Conservation (phyloP, 1,284 basidiomycete genomes). For the Grifola frondosa region DNA sequence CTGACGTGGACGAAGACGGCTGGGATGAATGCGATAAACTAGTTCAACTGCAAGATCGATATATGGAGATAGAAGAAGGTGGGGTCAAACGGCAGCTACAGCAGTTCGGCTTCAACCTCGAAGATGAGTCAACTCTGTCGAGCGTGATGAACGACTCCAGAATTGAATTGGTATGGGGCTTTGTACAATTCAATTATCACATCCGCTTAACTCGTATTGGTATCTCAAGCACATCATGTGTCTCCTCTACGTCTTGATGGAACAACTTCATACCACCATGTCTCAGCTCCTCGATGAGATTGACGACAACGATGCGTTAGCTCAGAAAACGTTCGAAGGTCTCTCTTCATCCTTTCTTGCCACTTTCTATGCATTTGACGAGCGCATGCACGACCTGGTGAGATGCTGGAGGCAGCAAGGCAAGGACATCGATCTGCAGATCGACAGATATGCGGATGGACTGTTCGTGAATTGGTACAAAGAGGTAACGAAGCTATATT, state of each 20-base stretch:
- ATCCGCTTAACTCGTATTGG: background rate
- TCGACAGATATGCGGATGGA: constrained; percentile 15
- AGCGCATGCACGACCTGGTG: constrained; percentile 14
- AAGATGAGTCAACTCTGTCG: constrained; percentile 5
- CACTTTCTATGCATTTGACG: constrained; percentile 11
- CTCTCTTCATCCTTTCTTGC: constrained; percentile 11
- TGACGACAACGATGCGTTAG: background rate
- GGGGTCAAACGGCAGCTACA: constrained; percentile 4
- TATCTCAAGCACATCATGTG: constrained; percentile 13
- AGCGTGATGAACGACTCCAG: constrained; percentile 6
- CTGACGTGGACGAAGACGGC: constrained; percentile 14
- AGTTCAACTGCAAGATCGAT: constrained; percentile 12
- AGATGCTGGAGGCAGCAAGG: constrained; percentile 15
- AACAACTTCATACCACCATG: background rate
- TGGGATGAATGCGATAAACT: constrained; percentile 2
- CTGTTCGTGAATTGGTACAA: constrained; percentile 11
- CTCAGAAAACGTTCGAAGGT: constrained; percentile 13
- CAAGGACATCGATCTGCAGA: constrained; percentile 12
- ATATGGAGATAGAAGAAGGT: background rate
- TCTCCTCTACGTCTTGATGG: constrained; percentile 5
- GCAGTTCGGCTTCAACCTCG: constrained; percentile 7
- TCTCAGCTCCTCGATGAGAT: background rate
- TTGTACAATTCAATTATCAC: background rate
- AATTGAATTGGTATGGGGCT: constrained; percentile 15
- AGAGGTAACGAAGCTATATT: too few relatives aligned